These are phyloP conservation scores for Trametes coccinea DNA, from an alignment of 768 basidiomycete genomes.

Conservation along the genomic window DNA sequence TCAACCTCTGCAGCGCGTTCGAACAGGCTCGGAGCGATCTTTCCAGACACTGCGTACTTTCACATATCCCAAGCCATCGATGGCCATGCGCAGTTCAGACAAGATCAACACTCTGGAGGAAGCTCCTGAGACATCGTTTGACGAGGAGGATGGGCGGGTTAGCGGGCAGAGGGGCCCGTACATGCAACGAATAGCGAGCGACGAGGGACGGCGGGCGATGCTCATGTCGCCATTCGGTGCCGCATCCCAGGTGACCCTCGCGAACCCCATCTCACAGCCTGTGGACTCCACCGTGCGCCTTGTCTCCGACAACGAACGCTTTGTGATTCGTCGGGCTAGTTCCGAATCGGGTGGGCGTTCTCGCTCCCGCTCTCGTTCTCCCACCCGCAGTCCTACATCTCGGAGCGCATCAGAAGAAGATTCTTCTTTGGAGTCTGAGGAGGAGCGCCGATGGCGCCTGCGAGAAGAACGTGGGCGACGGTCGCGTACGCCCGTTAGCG, in stretches of 20 bases:
- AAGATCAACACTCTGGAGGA: constrained; percentile 17
- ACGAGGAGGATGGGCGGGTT: not conserved
- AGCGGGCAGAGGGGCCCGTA: not conserved
- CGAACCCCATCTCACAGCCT: constrained; percentile 15
- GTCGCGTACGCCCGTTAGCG: constrained; percentile 19
- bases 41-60: constrained; percentile 7
- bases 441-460: constrained; percentile 8
- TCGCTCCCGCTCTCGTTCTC: not conserved
- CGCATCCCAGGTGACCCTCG: constrained; percentile 19
- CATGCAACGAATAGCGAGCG: not conserved
- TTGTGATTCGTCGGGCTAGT: not conserved
- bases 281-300: constrained; percentile 24
- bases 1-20: constrained; percentile 9
- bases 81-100: not conserved
- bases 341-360: constrained; percentile 6
- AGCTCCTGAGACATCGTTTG: constrained; percentile 20
- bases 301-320: constrained; percentile 15
- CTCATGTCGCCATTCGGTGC: constrained; percentile 18
- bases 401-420: constrained; percentile 1
- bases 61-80: not conserved
- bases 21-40: constrained; percentile 11
- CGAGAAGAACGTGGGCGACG: not conserved
- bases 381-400: not conserved
- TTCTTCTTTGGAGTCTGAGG: constrained; percentile 6
- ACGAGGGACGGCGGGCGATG: not conserved